Evolutionary conservation across 169 alveolate species (phyloP), one percentile per base, ranked within the genome.

Genomic region (Theileria luwenshuni): DNA sequence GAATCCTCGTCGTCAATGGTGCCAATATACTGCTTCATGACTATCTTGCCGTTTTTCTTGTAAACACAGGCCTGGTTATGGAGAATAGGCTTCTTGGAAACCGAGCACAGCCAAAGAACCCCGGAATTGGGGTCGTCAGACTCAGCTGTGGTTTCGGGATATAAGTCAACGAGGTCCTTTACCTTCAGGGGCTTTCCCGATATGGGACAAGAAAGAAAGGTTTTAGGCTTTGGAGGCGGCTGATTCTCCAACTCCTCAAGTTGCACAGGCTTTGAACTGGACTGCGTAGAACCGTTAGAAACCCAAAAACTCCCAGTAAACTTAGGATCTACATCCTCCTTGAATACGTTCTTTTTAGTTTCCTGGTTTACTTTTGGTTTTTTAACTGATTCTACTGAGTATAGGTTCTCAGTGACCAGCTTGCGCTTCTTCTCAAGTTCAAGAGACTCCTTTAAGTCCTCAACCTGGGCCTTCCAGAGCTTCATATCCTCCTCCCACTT

Each of bases 111-210:
- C 93, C 95, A 91, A 6, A 83, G 64, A 25, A 41, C 54, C 69
- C 51, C 65, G 17, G 77, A 71, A 42, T 52, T 74, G 32, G 49
- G 60, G 12, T 64, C 59, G 38, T 79, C 87, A 13, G 70, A 61
- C 13, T 68, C 76, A 21, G 33, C 32, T 7, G 52, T 13, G 2
- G 63, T 41, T 41, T 90, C 94, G 5, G 96, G 96, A 52, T 90
- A 65, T 23, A 92, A 61, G 38, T 90, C 81, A 49, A 90, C 83
- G 35, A 92, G 77, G 54, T 92, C 94, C 56, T 65, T 86, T 45
- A 92, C 58, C 43, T 88, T 91, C 45, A 92, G 43, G 7, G 92
- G 89, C 45, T 83, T 83, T 49, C 92, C 90, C 54, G 91, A 83
- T 52, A 92, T 86, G 28, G 96, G 96, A 69, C 96, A 92, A 12